phyloP scores from a whole-genome alignment of 208 protist species.

The Leishmania gerbilli region DNA sequence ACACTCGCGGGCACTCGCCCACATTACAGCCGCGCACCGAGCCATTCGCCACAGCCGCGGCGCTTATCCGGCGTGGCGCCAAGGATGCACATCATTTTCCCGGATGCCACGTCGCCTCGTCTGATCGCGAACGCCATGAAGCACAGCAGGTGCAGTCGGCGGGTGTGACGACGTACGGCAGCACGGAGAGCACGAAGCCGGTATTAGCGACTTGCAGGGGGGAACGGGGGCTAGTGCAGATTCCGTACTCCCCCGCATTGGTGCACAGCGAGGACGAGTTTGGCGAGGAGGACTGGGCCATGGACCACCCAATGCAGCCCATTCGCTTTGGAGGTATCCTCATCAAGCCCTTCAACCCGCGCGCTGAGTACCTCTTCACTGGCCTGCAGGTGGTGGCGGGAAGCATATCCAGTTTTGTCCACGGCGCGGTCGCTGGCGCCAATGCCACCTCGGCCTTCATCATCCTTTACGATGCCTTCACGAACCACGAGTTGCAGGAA shows the following conservation, averaged over 20 bases:
- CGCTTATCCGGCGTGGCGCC: neutral
- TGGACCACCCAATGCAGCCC: constrained; percentile 80
- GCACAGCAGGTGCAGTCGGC: constrained; percentile 12
- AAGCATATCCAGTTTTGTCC: constrained; percentile 87
- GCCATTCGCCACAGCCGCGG: neutral
- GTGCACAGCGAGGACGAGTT: constrained; percentile 61
- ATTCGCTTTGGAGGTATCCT: constrained; percentile 70
- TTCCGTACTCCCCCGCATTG: constrained; percentile 21
- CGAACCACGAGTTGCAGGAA: constrained; percentile 56
- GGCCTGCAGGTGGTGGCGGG: constrained; percentile 84
- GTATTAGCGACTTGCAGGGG: neutral
- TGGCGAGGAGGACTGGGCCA: constrained; percentile 69
- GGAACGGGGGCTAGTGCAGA: neutral
- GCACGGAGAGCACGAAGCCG: constrained; percentile 5
- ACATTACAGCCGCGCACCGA: neutral
- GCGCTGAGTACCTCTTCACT: constrained; percentile 85
- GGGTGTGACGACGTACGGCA: constrained; percentile 18
- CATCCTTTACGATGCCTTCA: constrained; percentile 84
- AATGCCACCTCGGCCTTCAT: constrained; percentile 84
- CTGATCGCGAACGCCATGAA: constrained; percentile 9
- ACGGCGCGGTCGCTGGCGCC: constrained; percentile 81
- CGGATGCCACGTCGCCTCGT: constrained; percentile 15
- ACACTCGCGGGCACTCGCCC: constrained; percentile 4
- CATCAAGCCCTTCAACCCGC: constrained; percentile 87
- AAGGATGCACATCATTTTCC: constrained; percentile 16